phyloP scores from a whole-genome alignment of 2,329 filamentous ascomycete species.

The Pyrenophora tritici-repentis region DNA sequence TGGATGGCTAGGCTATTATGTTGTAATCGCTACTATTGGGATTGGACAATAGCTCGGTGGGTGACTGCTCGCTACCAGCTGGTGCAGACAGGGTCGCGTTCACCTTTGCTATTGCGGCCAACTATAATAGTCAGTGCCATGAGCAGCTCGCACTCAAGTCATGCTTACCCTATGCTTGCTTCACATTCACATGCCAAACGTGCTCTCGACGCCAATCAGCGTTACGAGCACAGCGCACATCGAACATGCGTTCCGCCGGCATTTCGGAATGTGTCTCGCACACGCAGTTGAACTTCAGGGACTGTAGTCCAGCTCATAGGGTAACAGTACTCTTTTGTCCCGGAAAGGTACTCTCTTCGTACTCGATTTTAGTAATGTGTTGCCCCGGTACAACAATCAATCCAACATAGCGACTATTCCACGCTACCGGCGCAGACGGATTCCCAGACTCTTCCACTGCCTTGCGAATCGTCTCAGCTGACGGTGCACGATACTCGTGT shows the following conservation, averaged over 20 bases:
- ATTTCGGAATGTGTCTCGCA: too few species aligned
- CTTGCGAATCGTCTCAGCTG: conserved; percentile 50
- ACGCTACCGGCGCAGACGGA: conserved; percentile 63
- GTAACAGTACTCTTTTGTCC: conserved; percentile 31
- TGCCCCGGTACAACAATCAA: conserved; percentile 87
- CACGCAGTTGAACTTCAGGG: too few species aligned
- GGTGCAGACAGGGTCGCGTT: neutral
- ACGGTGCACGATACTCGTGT: conserved; percentile 84
- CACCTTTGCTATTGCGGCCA: neutral
- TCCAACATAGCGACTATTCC: conserved; percentile 85
- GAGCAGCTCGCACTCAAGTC: neutral
- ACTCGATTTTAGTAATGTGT: conserved; percentile 84
- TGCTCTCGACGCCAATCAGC: neutral
- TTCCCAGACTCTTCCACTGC: conserved; percentile 40
- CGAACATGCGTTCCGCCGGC: too few species aligned
- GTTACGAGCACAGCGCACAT: neutral
- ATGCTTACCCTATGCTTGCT: neutral
- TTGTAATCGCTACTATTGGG: neutral
- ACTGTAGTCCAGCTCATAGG: conserved; percentile 17
- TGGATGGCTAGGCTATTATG: neutral
- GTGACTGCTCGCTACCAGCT: conserved; percentile 1
- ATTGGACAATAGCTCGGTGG: neutral
- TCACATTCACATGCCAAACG: neutral
- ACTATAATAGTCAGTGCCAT: neutral
- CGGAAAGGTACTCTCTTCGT: conserved; percentile 64